Evolutionary conservation across 2,329 filamentous ascomycete genomes (phyloP).

Genomic region (Fusarium brevicatenulatum): DNA sequence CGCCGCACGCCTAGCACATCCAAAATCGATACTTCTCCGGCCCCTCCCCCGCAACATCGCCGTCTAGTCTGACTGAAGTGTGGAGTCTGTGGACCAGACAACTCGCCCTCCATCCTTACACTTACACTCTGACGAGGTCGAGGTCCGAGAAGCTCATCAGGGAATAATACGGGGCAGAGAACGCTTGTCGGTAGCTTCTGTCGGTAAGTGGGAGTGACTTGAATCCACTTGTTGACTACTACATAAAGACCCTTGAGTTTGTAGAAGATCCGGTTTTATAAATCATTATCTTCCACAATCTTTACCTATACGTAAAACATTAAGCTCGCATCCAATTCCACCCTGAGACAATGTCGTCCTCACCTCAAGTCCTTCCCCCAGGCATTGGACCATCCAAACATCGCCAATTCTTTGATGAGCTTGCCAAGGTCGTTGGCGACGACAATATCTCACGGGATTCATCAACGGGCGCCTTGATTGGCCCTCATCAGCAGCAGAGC

Average conservation of each 20-base stretch:
- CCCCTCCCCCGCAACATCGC: not conserved
- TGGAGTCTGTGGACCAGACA: not conserved
- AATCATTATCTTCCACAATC: accelerated
- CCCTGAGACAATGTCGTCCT: not conserved
- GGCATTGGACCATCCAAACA: not conserved
- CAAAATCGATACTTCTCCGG: not conserved
- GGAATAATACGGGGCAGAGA: not conserved
- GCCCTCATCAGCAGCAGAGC: not conserved
- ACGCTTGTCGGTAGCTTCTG: not conserved
- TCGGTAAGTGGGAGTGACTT: not conserved
- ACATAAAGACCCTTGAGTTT: not conserved
- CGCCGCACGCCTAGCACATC: not conserved
- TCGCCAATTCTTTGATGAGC: not conserved
- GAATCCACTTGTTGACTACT: not conserved
- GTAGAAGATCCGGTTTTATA: not conserved
- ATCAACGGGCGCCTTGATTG: not conserved
- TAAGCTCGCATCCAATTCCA: accelerated
- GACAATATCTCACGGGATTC: not conserved
- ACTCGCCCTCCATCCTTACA: accelerated
- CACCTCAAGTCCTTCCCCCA: not conserved
- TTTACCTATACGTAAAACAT: not conserved
- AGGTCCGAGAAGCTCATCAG: not conserved
- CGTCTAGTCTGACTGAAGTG: not conserved
- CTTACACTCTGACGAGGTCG: not conserved
- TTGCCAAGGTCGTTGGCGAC: not conserved